Evolutionary conservation across 2,329 filamentous ascomycete species (phyloP).

Genomic region (Ophiostoma novo-ulmi): DNA sequence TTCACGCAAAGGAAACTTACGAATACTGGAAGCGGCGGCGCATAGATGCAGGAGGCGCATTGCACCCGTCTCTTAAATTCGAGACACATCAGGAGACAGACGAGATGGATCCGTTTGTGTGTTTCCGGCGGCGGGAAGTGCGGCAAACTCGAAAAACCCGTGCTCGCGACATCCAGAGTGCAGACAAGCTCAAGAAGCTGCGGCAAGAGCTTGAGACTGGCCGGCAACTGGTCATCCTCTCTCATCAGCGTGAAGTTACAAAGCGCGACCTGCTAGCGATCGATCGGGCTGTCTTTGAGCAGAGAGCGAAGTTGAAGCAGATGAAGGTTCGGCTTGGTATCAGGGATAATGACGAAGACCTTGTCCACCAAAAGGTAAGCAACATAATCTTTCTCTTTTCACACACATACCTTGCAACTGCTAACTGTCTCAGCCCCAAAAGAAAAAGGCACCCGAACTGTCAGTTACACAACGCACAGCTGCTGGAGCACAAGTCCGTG

Average conservation of each 20-base stretch:
- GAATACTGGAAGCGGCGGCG: slow-evolving; percentile 80
- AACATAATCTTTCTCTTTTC: background rate
- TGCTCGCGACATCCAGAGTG: slow-evolving; percentile 86
- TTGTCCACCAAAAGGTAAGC: slow-evolving; percentile 86
- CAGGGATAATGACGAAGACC: slow-evolving; percentile 87
- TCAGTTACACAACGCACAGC: slow-evolving; percentile 55
- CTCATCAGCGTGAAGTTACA: slow-evolving; percentile 72
- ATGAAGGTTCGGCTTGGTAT: slow-evolving; percentile 84
- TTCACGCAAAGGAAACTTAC: slow-evolving; percentile 72
- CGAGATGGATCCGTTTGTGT: slow-evolving; percentile 95
- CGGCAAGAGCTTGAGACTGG: slow-evolving; percentile 87
- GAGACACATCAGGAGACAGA: slow-evolving; percentile 92
- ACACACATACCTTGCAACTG: slow-evolving; percentile 35
- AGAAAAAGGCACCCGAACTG: slow-evolving; percentile 61
- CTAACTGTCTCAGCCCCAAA: slow-evolving; percentile 54
- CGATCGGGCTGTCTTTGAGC: slow-evolving; percentile 75
- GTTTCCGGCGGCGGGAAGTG: slow-evolving; percentile 91
- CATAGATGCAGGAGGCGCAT: slow-evolving; percentile 59
- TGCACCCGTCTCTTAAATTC: slow-evolving; percentile 81
- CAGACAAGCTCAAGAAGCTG: slow-evolving; percentile 88
- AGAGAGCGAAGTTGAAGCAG: slow-evolving; percentile 76
- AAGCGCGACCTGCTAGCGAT: slow-evolving; percentile 71
- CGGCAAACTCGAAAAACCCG: slow-evolving; percentile 92
- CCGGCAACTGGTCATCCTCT: slow-evolving; percentile 69
- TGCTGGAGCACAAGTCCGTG: slow-evolving; percentile 60